Conservation (phyloP, 768 basidiomycete species). For the Phylloporus sp. region DNA sequence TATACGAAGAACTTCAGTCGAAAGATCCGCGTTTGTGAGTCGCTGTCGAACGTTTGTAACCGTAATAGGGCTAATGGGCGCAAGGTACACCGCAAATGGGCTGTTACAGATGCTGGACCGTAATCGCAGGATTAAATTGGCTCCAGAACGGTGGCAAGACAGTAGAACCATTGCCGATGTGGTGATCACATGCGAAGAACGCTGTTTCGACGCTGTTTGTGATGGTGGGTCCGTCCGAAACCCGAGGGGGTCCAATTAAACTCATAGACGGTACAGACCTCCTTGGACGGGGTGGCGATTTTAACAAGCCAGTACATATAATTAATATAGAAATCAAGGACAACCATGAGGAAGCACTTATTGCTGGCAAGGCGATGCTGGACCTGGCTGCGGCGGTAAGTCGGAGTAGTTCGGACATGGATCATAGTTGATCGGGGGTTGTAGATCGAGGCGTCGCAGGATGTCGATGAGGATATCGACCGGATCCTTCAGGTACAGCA, state of each 20-base stretch:
- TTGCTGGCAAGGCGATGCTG: slow-evolving; percentile 92
- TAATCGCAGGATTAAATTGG: slow-evolving; percentile 84
- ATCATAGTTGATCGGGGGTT: slow-evolving; percentile 9
- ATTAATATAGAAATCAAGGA: slow-evolving; percentile 99
- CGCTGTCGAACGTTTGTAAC: neutral
- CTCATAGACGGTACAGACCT: slow-evolving; percentile 53
- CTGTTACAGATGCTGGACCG: slow-evolving; percentile 94
- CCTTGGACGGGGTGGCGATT: slow-evolving; percentile 81
- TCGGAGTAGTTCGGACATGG: slow-evolving; percentile 10
- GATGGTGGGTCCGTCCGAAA: slow-evolving; percentile 61
- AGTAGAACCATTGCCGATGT: slow-evolving; percentile 85
- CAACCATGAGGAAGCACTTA: slow-evolving; percentile 96
- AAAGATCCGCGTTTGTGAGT: slow-evolving; percentile 85
- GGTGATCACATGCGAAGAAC: slow-evolving; percentile 98
- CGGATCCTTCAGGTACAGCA: slow-evolving; percentile 79
- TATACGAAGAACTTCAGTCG: slow-evolving; percentile 80
- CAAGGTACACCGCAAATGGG: slow-evolving; percentile 89
- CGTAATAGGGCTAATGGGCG: slow-evolving; percentile 11
- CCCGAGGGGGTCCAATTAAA: slow-evolving; percentile 7
- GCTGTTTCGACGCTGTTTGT: slow-evolving; percentile 97
- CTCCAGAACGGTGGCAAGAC: slow-evolving; percentile 98
- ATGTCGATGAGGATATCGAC: slow-evolving; percentile 90
- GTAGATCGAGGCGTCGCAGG: slow-evolving; percentile 80
- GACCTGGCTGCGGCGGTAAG: slow-evolving; percentile 86
- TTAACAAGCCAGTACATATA: slow-evolving; percentile 89